Base-by-base conservation (phyloP, 306 rosid species). In the Vigna reflexopilosa region DNA sequence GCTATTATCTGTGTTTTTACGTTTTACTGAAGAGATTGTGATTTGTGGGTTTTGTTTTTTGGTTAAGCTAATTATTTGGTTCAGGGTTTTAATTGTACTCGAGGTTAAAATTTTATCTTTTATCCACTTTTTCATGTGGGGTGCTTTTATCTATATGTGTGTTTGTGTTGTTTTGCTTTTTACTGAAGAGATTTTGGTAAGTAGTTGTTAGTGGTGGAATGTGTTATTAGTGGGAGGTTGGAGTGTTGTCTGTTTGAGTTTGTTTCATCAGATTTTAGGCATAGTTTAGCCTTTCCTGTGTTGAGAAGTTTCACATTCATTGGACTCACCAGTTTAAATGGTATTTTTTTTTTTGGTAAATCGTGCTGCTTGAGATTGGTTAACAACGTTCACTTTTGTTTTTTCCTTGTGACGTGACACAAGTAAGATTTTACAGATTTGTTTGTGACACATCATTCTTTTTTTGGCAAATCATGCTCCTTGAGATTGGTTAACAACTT, bases 271-370 rank as follows among this genome's bases (percentile, higher is more conserved):
- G 63, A 32, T 44, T 30, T 30, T 32, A 20, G n/a, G 45, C 12
- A 38, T 7, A 66, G 17, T 50, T 34, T 16, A 17, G 19, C 34
- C 19, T 52, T 72, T 9, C 2, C 5, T 9, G 30, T 20, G 32
- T 17, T 51, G 55, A 52, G 64, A 28, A 4, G 78, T 22, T 73
- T 52, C 36, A 62, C 44, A 26, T 77, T 62, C 4, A 62, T 28
- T 34, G 36, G 11, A 62, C 52, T 48, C 14, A 48, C 9, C 2
- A 50, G 14, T 15, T 59, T 24, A 26, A 30, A n/a, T 49, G 22
- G 16, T 4, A 47, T 50, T 54, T 2, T 26, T 26, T 26, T 16
- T 75, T 8, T 19, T n/a, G 16, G 12, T 38, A 52, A 3, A 6
- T 55, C 16, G 54, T 72, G 14, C 7, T 38, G 32, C 45, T 48